These are phyloP conservation scores for Heterobasidion occidentale DNA, from an alignment of 1,284 basidiomycete species.

Conservation along the genomic window DNA sequence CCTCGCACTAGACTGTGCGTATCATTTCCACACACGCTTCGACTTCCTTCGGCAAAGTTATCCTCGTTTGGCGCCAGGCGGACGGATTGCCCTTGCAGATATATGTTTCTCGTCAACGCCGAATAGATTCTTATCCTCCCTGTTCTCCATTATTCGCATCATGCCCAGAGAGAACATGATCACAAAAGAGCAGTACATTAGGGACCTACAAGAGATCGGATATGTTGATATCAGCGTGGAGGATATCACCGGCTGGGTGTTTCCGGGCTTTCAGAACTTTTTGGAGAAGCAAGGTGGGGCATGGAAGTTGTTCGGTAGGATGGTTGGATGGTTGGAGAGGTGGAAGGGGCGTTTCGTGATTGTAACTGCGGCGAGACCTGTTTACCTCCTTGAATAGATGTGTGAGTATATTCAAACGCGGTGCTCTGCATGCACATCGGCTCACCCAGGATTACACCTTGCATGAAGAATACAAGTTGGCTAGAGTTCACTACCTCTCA, in stretches of 20 bases:
- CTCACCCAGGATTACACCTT: background rate
- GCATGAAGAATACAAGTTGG: background rate
- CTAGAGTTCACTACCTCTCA: no score
- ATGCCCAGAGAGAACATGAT: constrained; percentile 51
- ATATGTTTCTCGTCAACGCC: constrained; percentile 37
- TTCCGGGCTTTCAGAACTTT: constrained; percentile 48
- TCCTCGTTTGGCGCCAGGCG: constrained; percentile 36
- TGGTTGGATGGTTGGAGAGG: constrained; percentile 32
- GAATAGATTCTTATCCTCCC: constrained; percentile 10
- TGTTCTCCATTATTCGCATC: constrained; percentile 21
- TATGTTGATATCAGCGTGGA: constrained; percentile 47
- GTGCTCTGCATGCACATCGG: background rate
- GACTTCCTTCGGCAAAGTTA: constrained; percentile 42
- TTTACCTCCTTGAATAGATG: background rate
- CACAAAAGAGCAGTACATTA: constrained; percentile 37
- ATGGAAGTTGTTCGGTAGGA: constrained; percentile 36
- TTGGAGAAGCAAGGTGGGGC: constrained; percentile 32
- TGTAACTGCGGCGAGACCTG: constrained; percentile 32
- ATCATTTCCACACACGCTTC: constrained; percentile 54
- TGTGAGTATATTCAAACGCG: background rate
- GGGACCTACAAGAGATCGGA: constrained; percentile 39
- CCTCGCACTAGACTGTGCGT: constrained; percentile 63
- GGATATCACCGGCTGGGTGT: constrained; percentile 56
- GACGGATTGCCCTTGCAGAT: constrained; percentile 58
- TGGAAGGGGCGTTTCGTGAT: constrained; percentile 50